Evolutionary conservation across 2,329 filamentous ascomycete species (phyloP), one percentile per base, ranked within the genome.

Genomic region (Bipolaris zeicola): DNA sequence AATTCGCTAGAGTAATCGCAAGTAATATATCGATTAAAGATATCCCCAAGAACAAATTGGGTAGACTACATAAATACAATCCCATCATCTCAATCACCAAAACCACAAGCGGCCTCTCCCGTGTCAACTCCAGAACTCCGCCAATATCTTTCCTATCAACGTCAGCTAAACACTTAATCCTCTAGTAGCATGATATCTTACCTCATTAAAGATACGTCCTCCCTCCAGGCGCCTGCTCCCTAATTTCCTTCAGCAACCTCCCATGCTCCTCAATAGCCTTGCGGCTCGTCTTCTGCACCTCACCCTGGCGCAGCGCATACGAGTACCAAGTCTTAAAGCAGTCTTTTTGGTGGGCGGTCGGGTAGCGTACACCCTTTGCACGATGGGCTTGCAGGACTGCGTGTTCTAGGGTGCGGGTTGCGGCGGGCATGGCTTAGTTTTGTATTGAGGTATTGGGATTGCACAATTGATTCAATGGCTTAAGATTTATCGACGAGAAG

Each of bases 261-360:
- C 62, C 62, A 48, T 72, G 66, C 34, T 72, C 65, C n/a, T 62
- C 54, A 1, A 69, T 49, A 1, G 46, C 60, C 45, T 66, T 65
- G 11, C 64, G 38, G 3, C 43, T 57, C 1, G 63, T 55, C 50
- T 69, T 72, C 3, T 50, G 52, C 1, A 53, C 63, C 50, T 69
- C 70, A 2, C 69, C 68, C 22, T 63, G 46, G 13, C 65, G 61
- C 11, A 75, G 57, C 2, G 68, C 71, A 55, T 74, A 74, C 4
- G 72, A 73, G 51, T 75, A 75, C 72, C 72, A 75, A 0, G 72
- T 75, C 54, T 74, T 74, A 58, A 73, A 71, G 38, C 68, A 74
- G 14, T 75, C 69, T 56, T 74, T 74, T 22, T 71, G 69, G 0
- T 57, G 36, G 14, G 66, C 59, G 11, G 70, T 68, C 1, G 70